These are phyloP conservation scores for Davidsoniella eucalypti DNA, from an alignment of 2,329 filamentous ascomycete species.

Conservation along the genomic window DNA sequence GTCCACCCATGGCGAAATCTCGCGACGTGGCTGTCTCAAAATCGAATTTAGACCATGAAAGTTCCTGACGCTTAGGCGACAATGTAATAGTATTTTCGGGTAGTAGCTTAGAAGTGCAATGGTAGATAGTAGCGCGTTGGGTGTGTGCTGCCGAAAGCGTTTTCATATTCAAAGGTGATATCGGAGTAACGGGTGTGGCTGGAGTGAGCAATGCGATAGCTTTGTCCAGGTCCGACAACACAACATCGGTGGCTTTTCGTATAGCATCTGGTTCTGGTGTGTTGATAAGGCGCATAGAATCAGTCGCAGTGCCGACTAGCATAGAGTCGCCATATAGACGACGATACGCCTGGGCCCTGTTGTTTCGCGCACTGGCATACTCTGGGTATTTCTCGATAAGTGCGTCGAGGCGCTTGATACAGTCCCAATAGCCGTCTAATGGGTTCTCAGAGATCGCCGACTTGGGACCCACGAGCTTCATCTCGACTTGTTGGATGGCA, in stretches of 20 bases:
- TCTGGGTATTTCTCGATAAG: slow-evolving; percentile 41
- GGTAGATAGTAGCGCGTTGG: slow-evolving; percentile 50
- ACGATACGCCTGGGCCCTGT: slow-evolving; percentile 51
- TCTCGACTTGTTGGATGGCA: slow-evolving; percentile 37
- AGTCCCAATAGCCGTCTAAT: slow-evolving; percentile 29
- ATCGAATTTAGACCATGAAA: slow-evolving; percentile 33
- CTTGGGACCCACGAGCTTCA: slow-evolving; percentile 30
- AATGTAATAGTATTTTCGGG: slow-evolving; percentile 23
- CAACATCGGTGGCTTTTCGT: slow-evolving; percentile 23
- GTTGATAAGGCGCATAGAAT: slow-evolving; percentile 26
- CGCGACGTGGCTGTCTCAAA: slow-evolving; percentile 47
- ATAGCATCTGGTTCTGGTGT: slow-evolving; percentile 23
- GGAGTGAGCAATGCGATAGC: slow-evolving; percentile 46
- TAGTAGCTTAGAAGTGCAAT: slow-evolving; percentile 38
- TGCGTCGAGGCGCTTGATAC: slow-evolving; percentile 32
- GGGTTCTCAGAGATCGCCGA: slow-evolving; percentile 24
- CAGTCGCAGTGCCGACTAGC: slow-evolving; percentile 27
- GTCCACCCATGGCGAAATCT: slow-evolving; percentile 47
- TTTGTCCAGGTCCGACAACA: slow-evolving; percentile 36
- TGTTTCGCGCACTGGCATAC: slow-evolving; percentile 61
- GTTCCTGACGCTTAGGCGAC: slow-evolving; percentile 26
- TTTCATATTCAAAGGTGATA: slow-evolving; percentile 48
- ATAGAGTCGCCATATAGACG: slow-evolving; percentile 46
- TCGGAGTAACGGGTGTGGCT: slow-evolving; percentile 27
- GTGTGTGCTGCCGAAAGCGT: slow-evolving; percentile 56